Evolutionary conservation across 768 basidiomycete species (phyloP).

Genomic region (Boletus edulis): DNA sequence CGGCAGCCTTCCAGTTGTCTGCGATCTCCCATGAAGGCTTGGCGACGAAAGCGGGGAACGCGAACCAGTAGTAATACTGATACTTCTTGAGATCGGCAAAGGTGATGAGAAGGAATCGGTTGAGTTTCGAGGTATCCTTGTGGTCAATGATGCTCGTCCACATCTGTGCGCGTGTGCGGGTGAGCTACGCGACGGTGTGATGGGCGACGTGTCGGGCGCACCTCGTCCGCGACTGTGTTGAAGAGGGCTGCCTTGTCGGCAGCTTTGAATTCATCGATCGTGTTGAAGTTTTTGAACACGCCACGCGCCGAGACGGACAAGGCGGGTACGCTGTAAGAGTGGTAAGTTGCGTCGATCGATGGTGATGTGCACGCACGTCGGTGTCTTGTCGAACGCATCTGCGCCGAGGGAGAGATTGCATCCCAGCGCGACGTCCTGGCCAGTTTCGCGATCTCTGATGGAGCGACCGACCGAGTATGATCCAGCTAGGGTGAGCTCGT

Average conservation of each 20-base stretch:
- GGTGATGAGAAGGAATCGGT: slow-evolving; percentile 84
- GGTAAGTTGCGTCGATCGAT: slow-evolving; percentile 5
- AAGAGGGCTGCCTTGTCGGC: slow-evolving; percentile 89
- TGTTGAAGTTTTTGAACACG: slow-evolving; percentile 91
- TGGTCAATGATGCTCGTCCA: slow-evolving; percentile 59
- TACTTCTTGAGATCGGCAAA: slow-evolving; percentile 99
- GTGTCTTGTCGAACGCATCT: slow-evolving; percentile 56
- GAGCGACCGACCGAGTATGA: slow-evolving; percentile 70
- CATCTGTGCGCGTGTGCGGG: slow-evolving; percentile 44
- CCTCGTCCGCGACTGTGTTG: slow-evolving; percentile 66
- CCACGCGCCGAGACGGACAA: slow-evolving; percentile 58
- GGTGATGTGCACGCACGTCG: slow-evolving; percentile 39
- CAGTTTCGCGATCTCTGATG: slow-evolving; percentile 75
- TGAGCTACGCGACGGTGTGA: neutral
- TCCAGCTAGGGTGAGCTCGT: slow-evolving; percentile 58
- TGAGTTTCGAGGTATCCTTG: slow-evolving; percentile 56
- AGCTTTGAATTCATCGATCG: slow-evolving; percentile 92
- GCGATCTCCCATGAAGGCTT: slow-evolving; percentile 90
- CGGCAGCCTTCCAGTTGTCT: slow-evolving; percentile 51
- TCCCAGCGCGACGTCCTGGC: slow-evolving; percentile 67
- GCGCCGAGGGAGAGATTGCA: slow-evolving; percentile 63
- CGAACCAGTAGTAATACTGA: slow-evolving; percentile 97
- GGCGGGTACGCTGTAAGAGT: slow-evolving; percentile 38
- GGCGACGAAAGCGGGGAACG: slow-evolving; percentile 87
- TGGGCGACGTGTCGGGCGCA: slow-evolving; percentile 26